Percentiles rank a stretch among this genome's conserved stretches.
These are phyloP conservation scores for Rosa rugosa DNA, from an alignment of 306 rosid species.

Conservation along the genomic window DNA sequence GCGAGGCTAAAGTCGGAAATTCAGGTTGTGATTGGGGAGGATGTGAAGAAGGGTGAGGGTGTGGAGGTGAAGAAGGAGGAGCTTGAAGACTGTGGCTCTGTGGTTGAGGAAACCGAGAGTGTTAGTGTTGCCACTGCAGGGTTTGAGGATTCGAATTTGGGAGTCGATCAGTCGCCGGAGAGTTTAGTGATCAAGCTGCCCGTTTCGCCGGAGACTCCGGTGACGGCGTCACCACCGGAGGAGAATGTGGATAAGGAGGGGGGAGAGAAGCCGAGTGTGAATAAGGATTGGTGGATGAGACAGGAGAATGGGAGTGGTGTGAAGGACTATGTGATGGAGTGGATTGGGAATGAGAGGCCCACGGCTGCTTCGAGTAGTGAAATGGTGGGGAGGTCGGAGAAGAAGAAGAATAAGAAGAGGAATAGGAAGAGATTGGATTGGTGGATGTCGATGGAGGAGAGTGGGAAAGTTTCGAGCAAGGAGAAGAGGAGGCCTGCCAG, in stretches of 20 bases:
- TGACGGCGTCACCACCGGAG: conserved; percentile 25
- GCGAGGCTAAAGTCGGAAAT: conserved; percentile 53
- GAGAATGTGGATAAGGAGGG: conserved; percentile 36
- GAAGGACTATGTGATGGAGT: conserved; percentile 88
- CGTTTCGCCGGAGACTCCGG: conserved; percentile 11
- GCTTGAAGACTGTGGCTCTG: conserved; percentile 63
- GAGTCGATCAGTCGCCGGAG: conserved; percentile 60
- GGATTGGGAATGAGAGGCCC: conserved; percentile 77
- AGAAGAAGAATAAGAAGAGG: conserved; percentile 42
- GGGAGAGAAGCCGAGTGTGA: conserved; percentile 38
- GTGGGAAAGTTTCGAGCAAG: conserved; percentile 38
- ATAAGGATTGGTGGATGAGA: conserved; percentile 77
- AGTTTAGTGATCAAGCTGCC: conserved; percentile 18
- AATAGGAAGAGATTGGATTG: conserved; percentile 69
- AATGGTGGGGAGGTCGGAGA: conserved; percentile 29
- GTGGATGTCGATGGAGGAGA: conserved; percentile 87
- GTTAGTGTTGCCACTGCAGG: conserved; percentile 44
- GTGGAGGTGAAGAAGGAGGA: conserved; percentile 32
- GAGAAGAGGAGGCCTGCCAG: conserved; percentile 70
- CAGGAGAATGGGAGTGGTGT: conserved; percentile 55
- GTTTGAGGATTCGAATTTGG: conserved; percentile 53
- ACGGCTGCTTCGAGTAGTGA: conserved; percentile 38
- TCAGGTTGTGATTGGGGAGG: conserved; percentile 28
- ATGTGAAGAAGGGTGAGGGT: conserved; percentile 25
- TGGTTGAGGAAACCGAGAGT: conserved; percentile 72